Evolutionary conservation across 257 asterid genomes (phyloP).

Genomic region (Orobanche coerulescens): DNA sequence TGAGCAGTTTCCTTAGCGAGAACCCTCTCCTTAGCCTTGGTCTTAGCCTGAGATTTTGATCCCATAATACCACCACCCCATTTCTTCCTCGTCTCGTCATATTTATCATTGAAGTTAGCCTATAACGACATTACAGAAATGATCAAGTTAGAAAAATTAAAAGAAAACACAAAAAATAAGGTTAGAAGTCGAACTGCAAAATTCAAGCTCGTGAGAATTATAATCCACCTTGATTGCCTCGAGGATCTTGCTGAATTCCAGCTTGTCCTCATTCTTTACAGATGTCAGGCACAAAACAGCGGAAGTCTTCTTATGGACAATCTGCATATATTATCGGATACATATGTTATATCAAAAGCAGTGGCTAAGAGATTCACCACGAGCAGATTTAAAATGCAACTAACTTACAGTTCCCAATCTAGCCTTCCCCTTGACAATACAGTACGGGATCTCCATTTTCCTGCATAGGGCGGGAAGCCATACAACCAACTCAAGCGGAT

Average conservation of each 20-base stretch:
- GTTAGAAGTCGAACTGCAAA: too few relatives aligned
- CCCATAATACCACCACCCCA: constrained; percentile 60
- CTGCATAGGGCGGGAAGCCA: constrained; percentile 55
- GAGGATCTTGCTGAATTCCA: constrained; percentile 45
- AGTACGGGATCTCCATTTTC: constrained; percentile 50
- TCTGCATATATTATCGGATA: constrained; percentile 13
- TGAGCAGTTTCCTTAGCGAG: constrained; percentile 44
- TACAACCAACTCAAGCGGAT: constrained; percentile 47
- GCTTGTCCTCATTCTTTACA: constrained; percentile 45
- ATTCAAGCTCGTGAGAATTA: too few relatives aligned
- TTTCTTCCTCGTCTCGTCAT: constrained; percentile 40
- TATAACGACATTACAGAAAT: not conserved
- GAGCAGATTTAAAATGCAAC: not conserved
- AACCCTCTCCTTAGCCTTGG: constrained; percentile 34
- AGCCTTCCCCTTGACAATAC: constrained; percentile 49
- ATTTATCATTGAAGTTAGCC: constrained; percentile 52
- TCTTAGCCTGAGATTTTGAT: constrained; percentile 41
- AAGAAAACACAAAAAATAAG: not conserved
- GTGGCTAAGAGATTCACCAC: too few relatives aligned
- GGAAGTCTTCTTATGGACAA: constrained; percentile 46
- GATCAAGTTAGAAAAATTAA: too few relatives aligned
- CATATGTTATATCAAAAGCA: not conserved
- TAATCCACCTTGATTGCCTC: constrained; percentile 43
- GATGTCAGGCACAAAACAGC: constrained; percentile 48
- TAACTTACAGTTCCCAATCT: constrained; percentile 42